Evolutionary conservation across 2,329 filamentous ascomycete species (phyloP), one percentile per base, ranked within the genome.

Genomic region (Myriosclerotinia duriaeana): DNA sequence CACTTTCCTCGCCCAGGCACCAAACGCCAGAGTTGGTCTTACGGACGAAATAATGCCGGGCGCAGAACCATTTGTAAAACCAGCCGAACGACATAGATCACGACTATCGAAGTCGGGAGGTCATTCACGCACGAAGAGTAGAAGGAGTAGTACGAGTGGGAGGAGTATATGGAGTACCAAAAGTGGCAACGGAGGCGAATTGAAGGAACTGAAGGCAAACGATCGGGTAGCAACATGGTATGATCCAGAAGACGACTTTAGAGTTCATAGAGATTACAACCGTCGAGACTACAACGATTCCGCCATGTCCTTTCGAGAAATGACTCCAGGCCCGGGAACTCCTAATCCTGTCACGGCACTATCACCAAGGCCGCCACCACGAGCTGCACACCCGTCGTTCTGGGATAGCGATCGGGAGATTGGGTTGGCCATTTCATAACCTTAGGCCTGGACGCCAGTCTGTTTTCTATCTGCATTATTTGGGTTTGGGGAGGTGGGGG

Each of bases 11-110:
- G 85, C 86, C 15, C 79, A 82, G 58, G 87, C 87, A 8, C 86
- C 87, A 15, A 89, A 89, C 71, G 80, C 86, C n/a, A 79, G 86
- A 26, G 81, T 81, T 1, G 87, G 87, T 20, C 80, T 89, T 7
- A 89, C 87, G 2, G 86, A 89, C 69, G 85, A 88, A 71, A 76
- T 81, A 1, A 75, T 88, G 3, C 85, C 86, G 6, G 86, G 87
- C 44, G 86, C 85, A 67, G 82, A 83, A 55, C 84, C 87, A 4
- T 89, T 86, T 69, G 75, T 89, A 40, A 76, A 82, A 9, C 78
- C 79, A 14, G 78, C 83, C 1, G 86, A 82, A 74, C 81, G 84
- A 14, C 82, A 84, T 17, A 78, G 81, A 3, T 84, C 84, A 5
- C 81, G 85, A 22, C 76, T 87, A 5, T 81, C 82, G 50, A 88